Base-by-base conservation (phyloP, 306 rosid genomes). In the Citrullus mucosospermus region DNA sequence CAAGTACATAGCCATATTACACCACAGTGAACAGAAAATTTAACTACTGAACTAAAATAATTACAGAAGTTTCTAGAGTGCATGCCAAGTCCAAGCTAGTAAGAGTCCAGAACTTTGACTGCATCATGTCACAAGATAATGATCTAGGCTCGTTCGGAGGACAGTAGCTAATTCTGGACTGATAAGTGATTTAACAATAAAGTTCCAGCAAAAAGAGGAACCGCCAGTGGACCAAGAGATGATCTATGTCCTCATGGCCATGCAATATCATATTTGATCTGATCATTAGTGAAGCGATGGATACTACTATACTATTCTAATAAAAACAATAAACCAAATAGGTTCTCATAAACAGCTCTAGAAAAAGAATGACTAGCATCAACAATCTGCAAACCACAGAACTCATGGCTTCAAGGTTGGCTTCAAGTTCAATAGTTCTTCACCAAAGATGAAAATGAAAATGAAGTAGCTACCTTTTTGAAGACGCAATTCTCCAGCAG, bases 401-500 rank as follows among this genome's bases (percentile, higher is more conserved):
- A 73, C 17, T 69, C 38, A 32, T 15, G 25, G 46, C 61, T 73
- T 71, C 76, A 71, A 25, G 77, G 57, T 38, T 48, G 58, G 25
- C 59, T 71, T 73, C 77, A 73, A 73, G 77, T 22, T 67, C 43
- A 73, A 51, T 25, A 73, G 44, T 50, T 30, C 20, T 71, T 15
- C 75, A 73, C 8, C 20, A 7, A 14, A 73, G 57, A 71, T 17
- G 41, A 28, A 72, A 73, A 73, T 30, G 9, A 46, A 46, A 70
- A 22, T 15, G 22, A 25, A 32, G 78, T 46, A 50, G 22, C 11
- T 53, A 86, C 91, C 91, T 84, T 79, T 88, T 62, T 83, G 88
- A 80, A 88, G 90, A 25, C 90, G 89, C 46, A 88, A 86, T 71
- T 88, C 89, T 43, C 88, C 91, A n/a, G 91, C 88, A 79, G 63